Evolutionary conservation across 352 stramenopile genomes (phyloP), one percentile per base, ranked within the genome.

Genomic region (Phytophthora boehmeriae): DNA sequence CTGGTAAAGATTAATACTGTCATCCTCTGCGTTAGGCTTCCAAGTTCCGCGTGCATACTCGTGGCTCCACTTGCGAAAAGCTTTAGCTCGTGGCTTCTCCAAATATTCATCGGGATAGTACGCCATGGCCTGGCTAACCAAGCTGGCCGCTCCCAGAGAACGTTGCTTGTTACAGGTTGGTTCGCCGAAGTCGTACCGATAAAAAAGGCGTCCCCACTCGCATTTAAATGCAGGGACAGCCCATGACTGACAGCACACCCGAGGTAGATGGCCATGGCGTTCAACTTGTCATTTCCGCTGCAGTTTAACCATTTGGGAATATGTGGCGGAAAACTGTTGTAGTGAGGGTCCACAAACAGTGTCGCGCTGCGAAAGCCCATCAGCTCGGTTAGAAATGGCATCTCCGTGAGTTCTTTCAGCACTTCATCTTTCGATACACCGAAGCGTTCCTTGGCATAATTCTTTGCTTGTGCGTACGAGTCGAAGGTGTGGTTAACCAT

Each of bases 231-330:
- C 43, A 42, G 46, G 9, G 59, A 63, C 2, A 63, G 20, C 6
- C 59, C 52, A 22, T 30, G 41, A 25, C 55, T 36, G 20, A 67
- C 23, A 17, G 50, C 38, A 47, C 44, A 61, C 1, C 59, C 32
- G 1, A 63, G 27, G 17, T 68, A 63, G 42, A 68, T 68, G 1
- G 53, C 53, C 52, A 63, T 63, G 2, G 38, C 52, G 10, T 63
- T 68, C 25, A 63, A 20, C 6, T 16, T 16, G 2, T 22, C 14
- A 8, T 8, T 44, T 17, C 42, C 42, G 4, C 28, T 16, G 22
- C 19, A 28, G 42, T 22, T 17, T 10, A 17, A 22, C 4, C 32
- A 48, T 9, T 28, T 5, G 16, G 14, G 42, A 5, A 5, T 13
- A 48, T 11, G 42, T 16, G 42, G 19, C n/a, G 28, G 28, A 16